Conservation (phyloP, 2,329 filamentous ascomycete species). For the Exophiala sp. region DNA sequence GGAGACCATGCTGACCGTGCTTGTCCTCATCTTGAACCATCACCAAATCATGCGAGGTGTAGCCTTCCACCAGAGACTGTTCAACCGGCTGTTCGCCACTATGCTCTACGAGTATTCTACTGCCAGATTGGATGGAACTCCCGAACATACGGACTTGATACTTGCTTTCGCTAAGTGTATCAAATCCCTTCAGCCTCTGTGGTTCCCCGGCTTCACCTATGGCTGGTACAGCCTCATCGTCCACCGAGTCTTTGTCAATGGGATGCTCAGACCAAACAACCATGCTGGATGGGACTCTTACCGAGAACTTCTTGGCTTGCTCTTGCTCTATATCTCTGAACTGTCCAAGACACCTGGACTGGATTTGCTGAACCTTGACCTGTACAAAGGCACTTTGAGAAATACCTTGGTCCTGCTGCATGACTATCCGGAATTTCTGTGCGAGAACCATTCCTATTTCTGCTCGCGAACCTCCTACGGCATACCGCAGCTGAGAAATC, state of each 20-base stretch:
- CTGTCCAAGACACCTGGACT: conserved; percentile 72
- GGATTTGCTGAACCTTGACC: conserved; percentile 68
- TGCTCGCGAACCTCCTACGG: conserved; percentile 77
- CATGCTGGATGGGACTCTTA: conserved; percentile 73
- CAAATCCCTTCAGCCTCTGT: conserved; percentile 68
- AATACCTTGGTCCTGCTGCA: conserved; percentile 83
- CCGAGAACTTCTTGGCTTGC: conserved; percentile 67
- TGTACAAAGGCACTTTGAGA: conserved; percentile 80
- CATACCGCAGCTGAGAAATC: conserved; percentile 82
- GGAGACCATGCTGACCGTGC: conserved; percentile 72
- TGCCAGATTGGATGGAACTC: conserved; percentile 56
- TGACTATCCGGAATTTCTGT: conserved; percentile 90
- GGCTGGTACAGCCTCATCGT: conserved; percentile 79
- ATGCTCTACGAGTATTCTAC: conserved; percentile 71
- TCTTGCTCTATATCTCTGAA: conserved; percentile 72
- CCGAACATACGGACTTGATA: conserved; percentile 66
- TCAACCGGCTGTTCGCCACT: conserved; percentile 83
- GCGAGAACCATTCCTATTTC: conserved; percentile 78
- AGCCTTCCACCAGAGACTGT: conserved; percentile 79
- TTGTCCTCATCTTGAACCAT: conserved; percentile 76
- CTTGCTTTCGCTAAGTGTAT: conserved; percentile 69
- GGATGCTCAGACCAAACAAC: conserved; percentile 65
- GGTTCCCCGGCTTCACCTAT: conserved; percentile 79
- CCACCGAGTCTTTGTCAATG: conserved; percentile 80
- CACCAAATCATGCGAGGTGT: conserved; percentile 80